Evolutionary conservation across 106 monocot species (phyloP).

Genomic region (Apostasia ramifera): DNA sequence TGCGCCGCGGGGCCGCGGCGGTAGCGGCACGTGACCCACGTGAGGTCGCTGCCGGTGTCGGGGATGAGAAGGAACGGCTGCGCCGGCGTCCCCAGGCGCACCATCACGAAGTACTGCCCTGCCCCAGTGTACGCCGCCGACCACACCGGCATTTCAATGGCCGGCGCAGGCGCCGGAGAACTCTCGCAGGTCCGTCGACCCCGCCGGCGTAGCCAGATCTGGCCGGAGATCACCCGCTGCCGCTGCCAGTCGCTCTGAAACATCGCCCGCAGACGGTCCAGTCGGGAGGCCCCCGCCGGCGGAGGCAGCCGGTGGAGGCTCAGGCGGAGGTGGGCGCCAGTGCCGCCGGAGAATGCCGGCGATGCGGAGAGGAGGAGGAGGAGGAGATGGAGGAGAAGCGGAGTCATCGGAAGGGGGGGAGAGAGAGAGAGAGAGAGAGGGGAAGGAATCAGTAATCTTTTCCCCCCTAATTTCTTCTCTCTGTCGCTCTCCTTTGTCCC

Average conservation of each 20-base stretch:
- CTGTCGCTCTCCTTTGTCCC: neutral
- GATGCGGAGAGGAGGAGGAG: conserved; percentile 3
- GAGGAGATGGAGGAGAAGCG: conserved; percentile 2
- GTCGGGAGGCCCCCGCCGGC: neutral
- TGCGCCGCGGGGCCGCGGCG: neutral
- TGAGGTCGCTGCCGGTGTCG: conserved; percentile 96
- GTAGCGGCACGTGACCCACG: conserved; percentile 75
- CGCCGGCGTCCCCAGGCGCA: conserved; percentile 91
- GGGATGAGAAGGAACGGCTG: conserved; percentile 54
- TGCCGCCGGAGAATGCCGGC: neutral
- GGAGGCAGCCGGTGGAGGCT: neutral
- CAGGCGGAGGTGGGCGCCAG: neutral
- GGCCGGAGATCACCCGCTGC: conserved; percentile 3
- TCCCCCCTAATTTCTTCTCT: neutral
- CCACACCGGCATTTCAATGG: conserved; percentile 65
- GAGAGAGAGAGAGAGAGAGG: too few relatives aligned
- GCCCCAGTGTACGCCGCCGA: conserved; percentile 72
- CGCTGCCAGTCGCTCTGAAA: neutral
- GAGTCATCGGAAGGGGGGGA: too few relatives aligned
- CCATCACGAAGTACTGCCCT: conserved; percentile 75
- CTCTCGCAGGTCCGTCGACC: neutral
- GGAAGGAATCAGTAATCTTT: neutral
- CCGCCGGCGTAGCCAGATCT: neutral
- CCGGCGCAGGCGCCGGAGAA: neutral
- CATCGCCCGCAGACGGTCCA: neutral